phyloP scores from a whole-genome alignment of 306 rosid genomes.

The Fagus crenata region DNA sequence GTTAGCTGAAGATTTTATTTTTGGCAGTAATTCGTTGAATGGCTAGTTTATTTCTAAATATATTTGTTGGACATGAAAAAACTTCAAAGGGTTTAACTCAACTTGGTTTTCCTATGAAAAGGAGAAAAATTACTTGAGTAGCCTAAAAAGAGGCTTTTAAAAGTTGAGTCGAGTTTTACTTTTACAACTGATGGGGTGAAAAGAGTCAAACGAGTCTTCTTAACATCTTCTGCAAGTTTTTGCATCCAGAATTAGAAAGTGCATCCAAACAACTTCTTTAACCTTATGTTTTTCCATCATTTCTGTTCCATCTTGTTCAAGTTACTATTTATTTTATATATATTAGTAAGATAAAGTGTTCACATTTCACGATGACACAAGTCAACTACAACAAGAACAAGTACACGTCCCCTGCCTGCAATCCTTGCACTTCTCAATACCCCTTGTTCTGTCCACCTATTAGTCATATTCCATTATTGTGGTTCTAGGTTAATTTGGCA shows the following conservation, averaged over 20 bases:
- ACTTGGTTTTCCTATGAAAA: neutral
- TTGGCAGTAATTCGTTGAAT: neutral
- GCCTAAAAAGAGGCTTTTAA: neutral
- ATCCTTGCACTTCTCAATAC: neutral
- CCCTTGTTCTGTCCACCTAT: neutral
- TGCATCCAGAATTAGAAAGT: neutral
- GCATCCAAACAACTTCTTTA: neutral
- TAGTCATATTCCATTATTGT: neutral
- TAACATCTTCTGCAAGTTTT: neutral
- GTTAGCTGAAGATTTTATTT: conserved; percentile 47
- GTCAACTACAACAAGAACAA: neutral
- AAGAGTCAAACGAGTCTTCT: neutral
- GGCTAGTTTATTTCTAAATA: neutral
- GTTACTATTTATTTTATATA: neutral
- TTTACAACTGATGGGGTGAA: neutral
- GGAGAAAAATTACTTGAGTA: neutral
- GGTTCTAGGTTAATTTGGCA: neutral
- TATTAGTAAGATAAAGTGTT: neutral
- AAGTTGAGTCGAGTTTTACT: neutral
- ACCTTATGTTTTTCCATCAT: neutral
- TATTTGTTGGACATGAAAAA: neutral
- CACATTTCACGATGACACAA: neutral
- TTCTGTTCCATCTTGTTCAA: neutral
- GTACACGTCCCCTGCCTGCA: neutral
- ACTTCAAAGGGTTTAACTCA: neutral